Evolutionary conservation across 805 yeast genomes (phyloP).

Genomic region (Blastobotrys peoriensis): DNA sequence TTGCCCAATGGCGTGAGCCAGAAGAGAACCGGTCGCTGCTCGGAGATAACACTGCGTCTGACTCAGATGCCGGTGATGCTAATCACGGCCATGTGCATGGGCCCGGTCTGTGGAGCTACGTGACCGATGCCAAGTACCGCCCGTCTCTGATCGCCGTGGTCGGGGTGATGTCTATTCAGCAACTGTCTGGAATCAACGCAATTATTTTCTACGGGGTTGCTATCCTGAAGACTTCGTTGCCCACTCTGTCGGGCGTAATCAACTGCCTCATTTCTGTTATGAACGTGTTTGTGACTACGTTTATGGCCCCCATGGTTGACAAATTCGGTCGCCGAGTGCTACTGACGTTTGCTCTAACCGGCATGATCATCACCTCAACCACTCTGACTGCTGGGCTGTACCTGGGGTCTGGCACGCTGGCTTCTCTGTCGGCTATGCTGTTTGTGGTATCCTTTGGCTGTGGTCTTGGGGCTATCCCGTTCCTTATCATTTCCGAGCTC

Average conservation of each 20-base stretch:
- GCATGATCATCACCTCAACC: constrained; percentile 63
- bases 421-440: constrained; percentile 50
- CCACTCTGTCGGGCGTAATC: constrained; percentile 61
- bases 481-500: constrained; percentile 80
- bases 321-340: constrained; percentile 68
- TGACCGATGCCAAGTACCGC: constrained; percentile 45
- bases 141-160: constrained; percentile 63
- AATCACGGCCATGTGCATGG: not conserved
- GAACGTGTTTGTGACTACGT: constrained; percentile 68
- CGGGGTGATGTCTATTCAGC: constrained; percentile 75
- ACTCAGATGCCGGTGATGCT: too few relatives aligned
- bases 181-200: constrained; percentile 87
- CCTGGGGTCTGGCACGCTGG: constrained; percentile 6
- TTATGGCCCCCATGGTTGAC: constrained; percentile 73
- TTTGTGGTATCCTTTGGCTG: constrained; percentile 84
- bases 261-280: constrained; percentile 72
- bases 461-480: constrained; percentile 95
- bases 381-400: constrained; percentile 61
- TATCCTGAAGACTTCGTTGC: constrained; percentile 65
- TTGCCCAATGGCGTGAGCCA: constrained; percentile 20
- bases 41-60: constrained; percentile 5
- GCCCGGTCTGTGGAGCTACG: constrained; percentile 34
- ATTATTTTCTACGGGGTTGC: constrained; percentile 91
- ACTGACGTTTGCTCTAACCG: constrained; percentile 54
- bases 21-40: constrained; percentile 5